These are phyloP conservation scores for Echites panduratus DNA, from an alignment of 257 asterid genomes.

Conservation along the genomic window DNA sequence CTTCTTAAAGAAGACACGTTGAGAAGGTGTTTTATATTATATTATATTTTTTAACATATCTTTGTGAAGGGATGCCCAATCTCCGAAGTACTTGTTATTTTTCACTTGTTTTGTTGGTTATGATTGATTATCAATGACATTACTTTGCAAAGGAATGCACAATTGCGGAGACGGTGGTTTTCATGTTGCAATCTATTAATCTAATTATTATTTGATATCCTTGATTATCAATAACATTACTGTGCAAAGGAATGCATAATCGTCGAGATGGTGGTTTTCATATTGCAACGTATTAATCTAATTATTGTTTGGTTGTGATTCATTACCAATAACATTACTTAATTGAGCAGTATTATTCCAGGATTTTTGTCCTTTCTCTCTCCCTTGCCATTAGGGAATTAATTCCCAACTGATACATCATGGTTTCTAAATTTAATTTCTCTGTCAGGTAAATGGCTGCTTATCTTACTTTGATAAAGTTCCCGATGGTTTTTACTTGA, in stretches of 20 bases:
- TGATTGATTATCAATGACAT: too few relatives aligned
- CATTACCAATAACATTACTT: neutral
- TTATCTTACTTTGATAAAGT: constrained; percentile 75
- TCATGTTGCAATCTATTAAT: neutral
- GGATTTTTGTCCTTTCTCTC: neutral
- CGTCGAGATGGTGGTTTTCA: neutral
- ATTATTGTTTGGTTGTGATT: neutral
- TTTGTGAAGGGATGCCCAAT: neutral
- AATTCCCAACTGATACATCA: constrained; percentile 6
- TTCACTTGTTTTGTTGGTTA: neutral
- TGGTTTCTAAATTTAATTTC: constrained; percentile 10
- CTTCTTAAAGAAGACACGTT: neutral
- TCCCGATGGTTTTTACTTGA: constrained; percentile 77
- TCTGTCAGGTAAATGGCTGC: constrained; percentile 80
- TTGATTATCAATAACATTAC: neutral
- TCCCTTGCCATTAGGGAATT: constrained; percentile 1
- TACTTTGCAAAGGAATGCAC: too few relatives aligned
- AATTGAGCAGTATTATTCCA: neutral
- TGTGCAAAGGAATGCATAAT: too few relatives aligned
- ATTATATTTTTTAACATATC: neutral
- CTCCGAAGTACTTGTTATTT: neutral
- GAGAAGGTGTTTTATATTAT: neutral
- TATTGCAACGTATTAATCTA: neutral
- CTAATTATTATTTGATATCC: neutral
- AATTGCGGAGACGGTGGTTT: neutral